phyloP scores from a whole-genome alignment of 306 rosid species.

The Psophocarpus tetragonolobus region DNA sequence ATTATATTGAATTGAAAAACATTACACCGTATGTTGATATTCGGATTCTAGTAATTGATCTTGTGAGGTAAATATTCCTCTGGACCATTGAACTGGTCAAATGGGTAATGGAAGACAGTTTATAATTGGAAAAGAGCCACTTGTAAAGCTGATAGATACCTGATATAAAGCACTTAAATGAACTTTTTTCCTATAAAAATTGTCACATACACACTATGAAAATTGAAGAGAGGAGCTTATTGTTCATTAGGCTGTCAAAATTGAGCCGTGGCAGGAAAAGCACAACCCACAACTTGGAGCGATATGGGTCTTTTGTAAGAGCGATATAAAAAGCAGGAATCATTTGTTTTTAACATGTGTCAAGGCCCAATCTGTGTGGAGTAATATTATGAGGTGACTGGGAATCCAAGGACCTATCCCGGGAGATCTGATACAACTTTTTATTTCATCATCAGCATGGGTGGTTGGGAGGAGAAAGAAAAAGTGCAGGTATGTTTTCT shows the following conservation, averaged over 20 bases:
- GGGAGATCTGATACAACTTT: too few species aligned
- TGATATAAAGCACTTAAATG: background rate
- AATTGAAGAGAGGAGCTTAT: background rate
- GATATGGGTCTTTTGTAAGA: too few species aligned
- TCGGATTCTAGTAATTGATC: constrained; percentile 45
- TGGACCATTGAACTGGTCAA: constrained; percentile 55
- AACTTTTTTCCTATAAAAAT: background rate
- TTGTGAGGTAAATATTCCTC: constrained; percentile 56
- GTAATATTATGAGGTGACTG: too few species aligned
- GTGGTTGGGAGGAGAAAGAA: too few species aligned
- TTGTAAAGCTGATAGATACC: background rate
- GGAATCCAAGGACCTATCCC: too few species aligned
- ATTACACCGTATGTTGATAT: constrained; percentile 53
- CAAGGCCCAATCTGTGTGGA: too few species aligned
- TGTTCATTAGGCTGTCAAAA: background rate
- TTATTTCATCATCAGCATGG: too few species aligned
- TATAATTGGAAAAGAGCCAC: constrained; percentile 13
- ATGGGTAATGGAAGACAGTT: constrained; percentile 21
- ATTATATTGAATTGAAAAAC: constrained; percentile 41
- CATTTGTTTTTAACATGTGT: too few species aligned
- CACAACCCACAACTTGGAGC: too few species aligned
- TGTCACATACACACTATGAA: background rate
- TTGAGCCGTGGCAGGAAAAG: too few species aligned
- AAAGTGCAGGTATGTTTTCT: too few species aligned
- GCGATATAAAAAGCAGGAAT: too few species aligned